Evolutionary conservation across 2,329 filamentous ascomycete genomes (phyloP).

Genomic region (Neofusicoccum kwambonambiense): DNA sequence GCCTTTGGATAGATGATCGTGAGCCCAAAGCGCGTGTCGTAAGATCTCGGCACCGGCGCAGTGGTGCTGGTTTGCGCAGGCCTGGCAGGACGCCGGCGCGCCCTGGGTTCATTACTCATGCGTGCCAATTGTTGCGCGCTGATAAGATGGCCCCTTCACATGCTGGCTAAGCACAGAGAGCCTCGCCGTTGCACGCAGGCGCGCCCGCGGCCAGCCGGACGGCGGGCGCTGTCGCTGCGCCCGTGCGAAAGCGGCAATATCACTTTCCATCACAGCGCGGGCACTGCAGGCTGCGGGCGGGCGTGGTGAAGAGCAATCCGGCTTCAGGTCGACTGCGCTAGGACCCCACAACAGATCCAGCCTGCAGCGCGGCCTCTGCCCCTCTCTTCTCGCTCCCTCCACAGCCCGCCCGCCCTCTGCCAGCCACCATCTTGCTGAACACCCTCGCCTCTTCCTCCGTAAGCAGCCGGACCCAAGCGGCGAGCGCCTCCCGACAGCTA

Average conservation of each 20-base stretch:
- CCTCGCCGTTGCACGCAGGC: background rate
- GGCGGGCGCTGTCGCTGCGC: too few species aligned
- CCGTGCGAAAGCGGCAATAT: too few species aligned
- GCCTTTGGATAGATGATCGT: too few species aligned
- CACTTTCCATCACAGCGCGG: background rate
- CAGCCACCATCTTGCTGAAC: background rate
- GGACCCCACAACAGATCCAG: too few species aligned
- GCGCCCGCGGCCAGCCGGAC: too few species aligned
- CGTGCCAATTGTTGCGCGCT: background rate
- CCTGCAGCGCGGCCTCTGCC: too few species aligned
- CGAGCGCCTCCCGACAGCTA: background rate
- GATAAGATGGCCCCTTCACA: background rate
- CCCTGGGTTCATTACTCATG: background rate
- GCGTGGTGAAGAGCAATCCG: background rate
- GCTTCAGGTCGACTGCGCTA: too few species aligned
- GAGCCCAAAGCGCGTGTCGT: background rate
- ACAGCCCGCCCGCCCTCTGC: background rate
- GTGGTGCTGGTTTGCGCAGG: background rate
- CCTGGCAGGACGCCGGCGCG: too few species aligned
- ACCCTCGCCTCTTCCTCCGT: conserved; percentile 8
- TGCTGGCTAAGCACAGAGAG: background rate
- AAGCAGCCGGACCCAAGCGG: conserved; percentile 2
- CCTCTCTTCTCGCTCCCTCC: background rate
- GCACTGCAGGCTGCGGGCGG: background rate
- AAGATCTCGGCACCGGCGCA: background rate